Evolutionary conservation across 1,284 basidiomycete genomes (phyloP).

Genomic region (Nidula niveotomentosa): DNA sequence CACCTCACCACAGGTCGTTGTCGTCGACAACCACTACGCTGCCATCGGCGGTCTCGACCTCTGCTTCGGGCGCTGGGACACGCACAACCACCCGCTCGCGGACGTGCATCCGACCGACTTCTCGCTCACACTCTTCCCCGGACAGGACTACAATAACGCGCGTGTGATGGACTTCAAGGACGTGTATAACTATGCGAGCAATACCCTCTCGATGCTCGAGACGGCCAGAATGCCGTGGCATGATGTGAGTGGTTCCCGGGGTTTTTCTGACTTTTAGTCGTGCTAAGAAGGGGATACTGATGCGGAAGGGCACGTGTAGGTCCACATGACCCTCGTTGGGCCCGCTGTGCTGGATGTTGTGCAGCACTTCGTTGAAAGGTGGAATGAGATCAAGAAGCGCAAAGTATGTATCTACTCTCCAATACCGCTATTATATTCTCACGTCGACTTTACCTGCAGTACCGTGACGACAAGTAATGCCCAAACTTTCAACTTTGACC

Average conservation of each 20-base stretch:
- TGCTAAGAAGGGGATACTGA: background rate
- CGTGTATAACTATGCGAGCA: conserved; percentile 79
- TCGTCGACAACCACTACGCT: conserved; percentile 85
- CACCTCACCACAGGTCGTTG: conserved; percentile 45
- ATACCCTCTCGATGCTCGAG: conserved; percentile 71
- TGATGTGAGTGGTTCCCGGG: conserved; percentile 50
- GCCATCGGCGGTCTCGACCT: conserved; percentile 88
- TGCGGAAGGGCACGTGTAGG: conserved; percentile 32
- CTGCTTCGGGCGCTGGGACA: conserved; percentile 97
- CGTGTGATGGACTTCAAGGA: conserved; percentile 81
- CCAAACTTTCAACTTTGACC: conserved; percentile 1
- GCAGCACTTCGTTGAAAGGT: conserved; percentile 89
- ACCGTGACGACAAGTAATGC: conserved; percentile 50
- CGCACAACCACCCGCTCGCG: conserved; percentile 80
- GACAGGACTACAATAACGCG: conserved; percentile 93
- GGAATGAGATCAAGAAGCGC: conserved; percentile 84
- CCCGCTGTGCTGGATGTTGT: conserved; percentile 85
- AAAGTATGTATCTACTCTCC: conserved; percentile 36
- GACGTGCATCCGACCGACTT: conserved; percentile 91
- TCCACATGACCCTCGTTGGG: conserved; percentile 86
- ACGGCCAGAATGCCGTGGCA: conserved; percentile 88
- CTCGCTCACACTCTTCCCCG: conserved; percentile 82
- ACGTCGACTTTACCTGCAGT: conserved; percentile 27
- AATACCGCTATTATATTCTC: no score
- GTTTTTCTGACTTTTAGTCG: background rate